These are phyloP conservation scores for Obelidium mucronatum DNA, from an alignment of 192 early-diverging fungal species.

Conservation along the genomic window DNA sequence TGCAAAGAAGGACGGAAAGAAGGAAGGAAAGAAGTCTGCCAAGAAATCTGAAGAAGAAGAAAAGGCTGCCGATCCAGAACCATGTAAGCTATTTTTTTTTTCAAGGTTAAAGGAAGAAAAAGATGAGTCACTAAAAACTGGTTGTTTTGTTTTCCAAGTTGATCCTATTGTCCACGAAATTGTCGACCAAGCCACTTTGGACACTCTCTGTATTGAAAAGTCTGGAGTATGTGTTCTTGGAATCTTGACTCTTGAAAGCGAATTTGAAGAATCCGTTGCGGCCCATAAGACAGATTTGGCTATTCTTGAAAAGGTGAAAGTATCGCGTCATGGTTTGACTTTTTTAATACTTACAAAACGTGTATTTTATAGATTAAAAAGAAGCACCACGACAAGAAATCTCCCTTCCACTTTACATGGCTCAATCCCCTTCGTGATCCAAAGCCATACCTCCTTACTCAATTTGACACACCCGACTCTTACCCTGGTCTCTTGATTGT, in stretches of 20 bases:
- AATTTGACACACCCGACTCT: constrained; percentile 57
- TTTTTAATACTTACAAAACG: background rate
- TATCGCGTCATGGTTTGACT: background rate
- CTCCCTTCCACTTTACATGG: constrained; percentile 48
- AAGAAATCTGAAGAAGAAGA: constrained; percentile 25
- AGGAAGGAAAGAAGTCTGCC: constrained; percentile 17
- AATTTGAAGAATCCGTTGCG: constrained; percentile 45
- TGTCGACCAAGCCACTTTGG: constrained; percentile 55
- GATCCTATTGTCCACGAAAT: constrained; percentile 55
- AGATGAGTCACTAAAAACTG: background rate
- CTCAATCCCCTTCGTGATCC: constrained; percentile 42
- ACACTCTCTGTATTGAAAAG: constrained; percentile 50
- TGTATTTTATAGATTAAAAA: constrained; percentile 42
- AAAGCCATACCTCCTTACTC: constrained; percentile 48
- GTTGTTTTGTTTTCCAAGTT: constrained; percentile 24
- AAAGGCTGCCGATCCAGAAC: constrained; percentile 7
- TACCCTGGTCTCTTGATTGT: constrained; percentile 52
- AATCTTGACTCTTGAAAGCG: constrained; percentile 54
- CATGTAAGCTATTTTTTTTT: constrained; percentile 31
- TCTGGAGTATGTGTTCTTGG: constrained; percentile 58
- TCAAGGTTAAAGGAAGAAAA: background rate
- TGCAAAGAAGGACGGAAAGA: constrained; percentile 43
- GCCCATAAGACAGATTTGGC: constrained; percentile 42
- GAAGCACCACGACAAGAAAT: constrained; percentile 42
- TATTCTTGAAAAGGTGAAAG: constrained; percentile 39